Evolutionary conservation across 345 rosid genomes (phyloP).

Genomic region (Citropsis articulata): DNA sequence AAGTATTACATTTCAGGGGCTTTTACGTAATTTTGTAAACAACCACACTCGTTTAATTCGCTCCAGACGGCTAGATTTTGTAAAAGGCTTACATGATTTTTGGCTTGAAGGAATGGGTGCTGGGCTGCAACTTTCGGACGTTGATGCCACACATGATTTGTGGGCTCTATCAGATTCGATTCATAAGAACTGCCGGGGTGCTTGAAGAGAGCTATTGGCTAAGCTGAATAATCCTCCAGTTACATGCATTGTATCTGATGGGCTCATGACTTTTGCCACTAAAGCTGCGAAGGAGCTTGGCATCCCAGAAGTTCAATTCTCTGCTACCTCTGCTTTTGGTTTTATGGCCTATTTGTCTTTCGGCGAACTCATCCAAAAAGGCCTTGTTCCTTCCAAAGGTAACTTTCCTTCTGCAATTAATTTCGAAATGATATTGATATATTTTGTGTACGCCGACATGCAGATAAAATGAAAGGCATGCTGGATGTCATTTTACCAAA

Average conservation of each 20-base stretch:
- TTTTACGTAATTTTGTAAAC: not conserved
- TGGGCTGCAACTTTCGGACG: slow-evolving; percentile 27
- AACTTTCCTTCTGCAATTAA: no score
- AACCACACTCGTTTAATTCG: slow-evolving; percentile 17
- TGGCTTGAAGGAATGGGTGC: slow-evolving; percentile 30
- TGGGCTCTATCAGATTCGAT: not conserved
- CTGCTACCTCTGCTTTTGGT: not conserved
- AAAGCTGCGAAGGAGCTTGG: not conserved
- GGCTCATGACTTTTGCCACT: no score
- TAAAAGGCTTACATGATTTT: slow-evolving; percentile 11
- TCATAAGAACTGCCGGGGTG: slow-evolving; percentile 7
- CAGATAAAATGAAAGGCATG: no score
- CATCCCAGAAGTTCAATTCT: not conserved
- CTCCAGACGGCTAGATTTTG: slow-evolving; percentile 18
- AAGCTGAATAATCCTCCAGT: no score
- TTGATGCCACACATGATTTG: slow-evolving; percentile 14
- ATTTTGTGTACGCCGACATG: no score
- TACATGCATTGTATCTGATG: no score
- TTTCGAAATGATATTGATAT: no score
- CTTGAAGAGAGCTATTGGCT: slow-evolving; percentile 14
- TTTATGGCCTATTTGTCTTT: not conserved
- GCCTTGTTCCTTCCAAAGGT: slow-evolving; percentile 25
- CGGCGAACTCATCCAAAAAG: slow-evolving; percentile 11
- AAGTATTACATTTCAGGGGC: not conserved
- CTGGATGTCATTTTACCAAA: no score